phyloP scores from a whole-genome alignment of 2,329 filamentous ascomycete genomes.

The Ophiognomonia clavigignenti-juglandacearum region DNA sequence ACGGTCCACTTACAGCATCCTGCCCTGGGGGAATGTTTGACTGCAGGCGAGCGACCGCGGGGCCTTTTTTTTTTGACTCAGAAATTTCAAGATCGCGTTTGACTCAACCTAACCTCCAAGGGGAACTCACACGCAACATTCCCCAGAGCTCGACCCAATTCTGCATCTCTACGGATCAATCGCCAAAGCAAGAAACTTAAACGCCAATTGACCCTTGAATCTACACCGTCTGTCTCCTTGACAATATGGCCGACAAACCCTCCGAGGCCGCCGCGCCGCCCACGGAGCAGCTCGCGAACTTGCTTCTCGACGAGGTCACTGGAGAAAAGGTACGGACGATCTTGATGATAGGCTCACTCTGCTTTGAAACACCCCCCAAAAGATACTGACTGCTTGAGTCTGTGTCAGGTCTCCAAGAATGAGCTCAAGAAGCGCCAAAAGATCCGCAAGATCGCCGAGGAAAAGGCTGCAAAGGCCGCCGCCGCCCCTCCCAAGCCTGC shows the following conservation, averaged over 20 bases:
- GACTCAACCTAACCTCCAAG: too few species aligned
- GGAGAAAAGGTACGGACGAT: slow-evolving; percentile 64
- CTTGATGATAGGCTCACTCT: background rate
- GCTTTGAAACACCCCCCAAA: background rate
- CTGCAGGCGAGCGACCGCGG: background rate
- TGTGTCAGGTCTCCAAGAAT: slow-evolving; percentile 63
- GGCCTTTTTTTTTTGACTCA: background rate
- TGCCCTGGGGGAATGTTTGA: background rate
- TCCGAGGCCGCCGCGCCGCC: slow-evolving; percentile 26
- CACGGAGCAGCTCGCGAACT: slow-evolving; percentile 58
- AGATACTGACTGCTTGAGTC: slow-evolving; percentile 3
- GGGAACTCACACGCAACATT: background rate
- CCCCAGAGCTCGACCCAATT: background rate
- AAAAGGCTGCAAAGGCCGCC: slow-evolving; percentile 83
- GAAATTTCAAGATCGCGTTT: background rate
- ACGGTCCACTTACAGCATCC: background rate
- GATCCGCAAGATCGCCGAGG: slow-evolving; percentile 78
- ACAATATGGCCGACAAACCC: slow-evolving; percentile 19
- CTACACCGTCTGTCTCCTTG: background rate
- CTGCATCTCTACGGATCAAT: background rate
- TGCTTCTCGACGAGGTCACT: slow-evolving; percentile 87
- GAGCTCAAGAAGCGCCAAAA: slow-evolving; percentile 96
- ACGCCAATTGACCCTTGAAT: slow-evolving; percentile 6
- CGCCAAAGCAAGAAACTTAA: background rate
- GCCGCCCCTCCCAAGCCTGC: slow-evolving; percentile 41